Base-by-base conservation (phyloP, 2,329 filamentous ascomycete species). In the Diplodia corticola region DNA sequence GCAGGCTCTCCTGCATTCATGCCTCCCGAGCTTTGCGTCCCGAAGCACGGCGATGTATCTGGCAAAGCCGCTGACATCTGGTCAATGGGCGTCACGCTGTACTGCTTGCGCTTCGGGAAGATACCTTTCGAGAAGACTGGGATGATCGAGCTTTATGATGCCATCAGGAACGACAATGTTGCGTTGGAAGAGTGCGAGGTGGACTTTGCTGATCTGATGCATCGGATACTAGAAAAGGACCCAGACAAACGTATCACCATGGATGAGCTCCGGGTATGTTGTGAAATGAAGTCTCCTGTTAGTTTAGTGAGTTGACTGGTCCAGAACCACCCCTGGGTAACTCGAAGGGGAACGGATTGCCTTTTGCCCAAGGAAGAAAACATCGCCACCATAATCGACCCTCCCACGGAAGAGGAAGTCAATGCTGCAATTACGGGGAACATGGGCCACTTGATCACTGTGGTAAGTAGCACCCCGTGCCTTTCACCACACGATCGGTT, bases 31-130 rank as follows among this genome's bases (percentile, higher is more conserved):
- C 83, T 99, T 13, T 99, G 95, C 73, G 89, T 93, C 24, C 87
- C 88, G 7, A 93, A 87, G 72, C 94, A 97, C 75, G 92, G 91
- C 0, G 89, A 93, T 70, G 89, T 98, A 1, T 94, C 91, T 2
- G 95, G 95, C 12, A 91, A 88, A 71, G 93, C 94, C 4, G 92
- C 92, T 4, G 95, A 99, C 78, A 93, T 99, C 64, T 99, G 95
- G 95, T 96, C 94, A 3, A 98, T 98, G 94, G 95, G 95, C 6
- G 89, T 97, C 9, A 96, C 93, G 1, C 82, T 99, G 2, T 98
- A 94, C 76, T 99, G 95, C 76, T 84, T 99, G 46, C 89, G 91
- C 68, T 98, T 96, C 73, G 95, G 95, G 35, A 84, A 82, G 59
- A 89, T 99, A 68, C 95, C 95, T 0, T 99, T 98, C 74, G 90